Percentiles rank a stretch among this genome's conserved stretches.
Conservation (phyloP, 2,329 filamentous ascomycete genomes). For the Colletotrichum sp. region DNA sequence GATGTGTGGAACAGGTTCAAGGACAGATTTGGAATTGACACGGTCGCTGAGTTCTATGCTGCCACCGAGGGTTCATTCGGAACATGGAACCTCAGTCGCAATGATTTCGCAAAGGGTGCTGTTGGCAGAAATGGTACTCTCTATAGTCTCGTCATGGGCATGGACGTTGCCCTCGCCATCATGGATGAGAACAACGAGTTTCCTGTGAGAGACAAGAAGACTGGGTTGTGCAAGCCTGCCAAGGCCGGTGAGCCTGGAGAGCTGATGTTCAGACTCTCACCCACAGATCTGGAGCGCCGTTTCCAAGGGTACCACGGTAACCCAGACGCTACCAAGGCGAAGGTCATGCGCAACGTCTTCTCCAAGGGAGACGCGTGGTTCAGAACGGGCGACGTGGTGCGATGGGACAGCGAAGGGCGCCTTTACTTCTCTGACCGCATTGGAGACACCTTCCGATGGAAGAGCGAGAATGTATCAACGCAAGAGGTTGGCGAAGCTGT, state of each 20-base stretch:
- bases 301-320: conserved; percentile 89
- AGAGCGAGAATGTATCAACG: conserved; percentile 84
- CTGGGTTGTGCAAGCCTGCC: conserved; percentile 70
- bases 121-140: conserved; percentile 76
- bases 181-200: conserved; percentile 75
- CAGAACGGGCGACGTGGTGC: conserved; percentile 81
- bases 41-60: conserved; percentile 82
- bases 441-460: conserved; percentile 81
- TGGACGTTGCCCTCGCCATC: conserved; percentile 63
- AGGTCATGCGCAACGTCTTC: conserved; percentile 77
- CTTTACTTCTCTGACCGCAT: conserved; percentile 84
- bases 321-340: conserved; percentile 70
- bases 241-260: conserved; percentile 73
- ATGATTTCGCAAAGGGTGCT: conserved; percentile 76
- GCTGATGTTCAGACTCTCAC: conserved; percentile 73
- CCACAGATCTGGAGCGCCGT: conserved; percentile 62
- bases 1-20: conserved; percentile 89
- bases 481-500: conserved; percentile 81
- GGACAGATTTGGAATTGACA: conserved; percentile 76
- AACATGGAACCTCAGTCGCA: conserved; percentile 75
- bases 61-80: conserved; percentile 75
- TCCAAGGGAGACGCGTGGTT: conserved; percentile 81
- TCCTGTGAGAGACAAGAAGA: conserved; percentile 70
- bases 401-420: conserved; percentile 72
- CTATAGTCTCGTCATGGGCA: conserved; percentile 57